These are phyloP conservation scores for Magnaporthales sp. DNA, from an alignment of 2,329 filamentous ascomycete genomes.

Conservation along the genomic window DNA sequence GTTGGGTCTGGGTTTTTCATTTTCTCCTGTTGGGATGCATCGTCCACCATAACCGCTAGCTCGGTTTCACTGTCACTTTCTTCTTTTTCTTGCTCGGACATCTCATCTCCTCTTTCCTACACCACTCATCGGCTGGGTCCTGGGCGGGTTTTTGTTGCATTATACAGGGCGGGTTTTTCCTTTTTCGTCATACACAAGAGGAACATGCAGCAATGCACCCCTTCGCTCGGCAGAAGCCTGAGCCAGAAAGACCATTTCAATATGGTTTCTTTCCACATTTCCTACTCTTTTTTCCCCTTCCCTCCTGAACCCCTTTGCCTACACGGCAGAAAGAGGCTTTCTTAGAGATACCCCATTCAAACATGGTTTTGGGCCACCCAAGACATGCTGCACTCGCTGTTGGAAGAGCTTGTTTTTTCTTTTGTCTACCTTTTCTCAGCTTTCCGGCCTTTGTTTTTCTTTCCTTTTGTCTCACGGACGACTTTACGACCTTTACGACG, in stretches of 20 bases:
- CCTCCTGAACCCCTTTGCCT: constrained; percentile 8
- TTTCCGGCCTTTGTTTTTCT: constrained; percentile 18
- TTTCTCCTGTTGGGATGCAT: constrained; percentile 28
- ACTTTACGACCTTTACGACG: constrained; percentile 33
- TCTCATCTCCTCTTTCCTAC: constrained; percentile 14
- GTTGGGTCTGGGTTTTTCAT: constrained; percentile 20
- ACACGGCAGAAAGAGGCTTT: constrained; percentile 33
- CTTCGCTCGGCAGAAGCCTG: constrained; percentile 35
- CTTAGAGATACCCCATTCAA: constrained; percentile 27
- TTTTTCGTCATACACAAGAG: constrained; percentile 36
- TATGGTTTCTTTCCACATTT: constrained; percentile 20
- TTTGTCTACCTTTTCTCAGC: constrained; percentile 11
- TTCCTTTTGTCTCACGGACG: constrained; percentile 36
- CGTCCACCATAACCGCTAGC: constrained; percentile 34
- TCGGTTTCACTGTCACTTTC: constrained; percentile 29
- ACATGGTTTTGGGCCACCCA: neutral
- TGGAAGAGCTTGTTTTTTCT: constrained; percentile 25
- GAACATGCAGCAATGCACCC: constrained; percentile 54
- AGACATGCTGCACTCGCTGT: constrained; percentile 24
- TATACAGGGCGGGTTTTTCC: constrained; percentile 34
- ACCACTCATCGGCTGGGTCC: constrained; percentile 43
- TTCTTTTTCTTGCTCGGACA: constrained; percentile 22
- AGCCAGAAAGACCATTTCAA: constrained; percentile 31
- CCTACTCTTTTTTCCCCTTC: constrained; percentile 20
- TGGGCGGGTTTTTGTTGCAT: constrained; percentile 44